A percentile compares a stretch with the other conserved stretches of the same genome.
phyloP scores from a whole-genome alignment of 768 basidiomycete genomes.

The Grammothele lineata region DNA sequence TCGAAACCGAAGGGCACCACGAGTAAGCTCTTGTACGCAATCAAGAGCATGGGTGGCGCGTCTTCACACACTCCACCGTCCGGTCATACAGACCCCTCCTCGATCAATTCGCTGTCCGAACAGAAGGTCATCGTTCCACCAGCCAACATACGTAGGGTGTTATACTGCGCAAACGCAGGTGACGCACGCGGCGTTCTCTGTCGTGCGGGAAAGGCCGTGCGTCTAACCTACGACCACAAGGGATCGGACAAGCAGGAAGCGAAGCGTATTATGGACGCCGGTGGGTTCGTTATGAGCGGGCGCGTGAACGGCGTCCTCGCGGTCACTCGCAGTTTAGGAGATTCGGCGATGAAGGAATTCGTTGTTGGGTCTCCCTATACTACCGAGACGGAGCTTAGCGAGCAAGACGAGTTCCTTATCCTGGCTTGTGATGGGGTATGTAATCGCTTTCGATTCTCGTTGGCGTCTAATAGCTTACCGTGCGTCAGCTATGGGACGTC shows the following conservation, averaged over 20 bases:
- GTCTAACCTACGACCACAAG: constrained; percentile 98
- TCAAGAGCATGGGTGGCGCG: constrained; percentile 41
- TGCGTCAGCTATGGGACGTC: constrained; percentile 89
- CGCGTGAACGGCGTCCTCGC: constrained; percentile 97
- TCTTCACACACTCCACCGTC: constrained; percentile 21
- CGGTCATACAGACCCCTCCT: constrained; percentile 2
- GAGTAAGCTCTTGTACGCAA: constrained; percentile 15
- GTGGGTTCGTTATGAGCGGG: constrained; percentile 98
- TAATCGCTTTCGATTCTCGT: constrained; percentile 15
- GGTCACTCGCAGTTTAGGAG: constrained; percentile 93
- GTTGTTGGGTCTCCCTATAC: constrained; percentile 98
- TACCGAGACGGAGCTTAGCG: constrained; percentile 90
- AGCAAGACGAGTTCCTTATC: constrained; percentile 91
- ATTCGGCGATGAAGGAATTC: constrained; percentile 99
- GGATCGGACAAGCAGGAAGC: constrained; percentile 96
- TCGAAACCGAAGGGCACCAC: constrained; percentile 38
- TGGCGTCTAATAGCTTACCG: not conserved
- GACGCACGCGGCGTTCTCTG: constrained; percentile 94
- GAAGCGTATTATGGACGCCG: constrained; percentile 95
- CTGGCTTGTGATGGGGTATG: constrained; percentile 97
- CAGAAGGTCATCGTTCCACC: constrained; percentile 23
- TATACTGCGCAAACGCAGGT: constrained; percentile 96
- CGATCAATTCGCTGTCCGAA: constrained; percentile 3
- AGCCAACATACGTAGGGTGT: constrained; percentile 53
- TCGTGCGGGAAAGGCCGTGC: constrained; percentile 83